phyloP scores from a whole-genome alignment of 805 yeast species.

The Metschnikowia shivogae region DNA sequence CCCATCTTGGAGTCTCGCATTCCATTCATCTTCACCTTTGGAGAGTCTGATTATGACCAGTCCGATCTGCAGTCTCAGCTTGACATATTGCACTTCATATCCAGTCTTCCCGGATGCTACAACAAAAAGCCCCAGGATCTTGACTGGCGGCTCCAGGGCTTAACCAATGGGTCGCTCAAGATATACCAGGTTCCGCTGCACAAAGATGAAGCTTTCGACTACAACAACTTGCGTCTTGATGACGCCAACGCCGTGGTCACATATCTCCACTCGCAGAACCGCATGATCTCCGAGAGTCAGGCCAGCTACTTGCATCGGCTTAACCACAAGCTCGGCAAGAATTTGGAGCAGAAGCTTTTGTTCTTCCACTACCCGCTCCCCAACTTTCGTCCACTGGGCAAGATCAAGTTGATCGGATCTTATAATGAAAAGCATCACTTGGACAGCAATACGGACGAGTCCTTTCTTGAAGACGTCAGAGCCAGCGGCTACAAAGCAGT shows the following conservation, averaged over 20 bases:
- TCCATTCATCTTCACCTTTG: constrained; percentile 37
- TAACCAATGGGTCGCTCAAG: constrained; percentile 35
- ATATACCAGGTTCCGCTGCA: constrained; percentile 14
- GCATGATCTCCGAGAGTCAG: constrained; percentile 29
- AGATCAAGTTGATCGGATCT: constrained; percentile 34
- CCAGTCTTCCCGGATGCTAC: constrained; percentile 35
- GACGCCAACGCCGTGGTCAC: constrained; percentile 26
- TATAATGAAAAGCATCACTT: constrained; percentile 37
- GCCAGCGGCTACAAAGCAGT: constrained; percentile 35
- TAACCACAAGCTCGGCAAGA: constrained; percentile 6
- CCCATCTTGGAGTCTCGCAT: constrained; percentile 30
- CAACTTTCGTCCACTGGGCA: constrained; percentile 38
- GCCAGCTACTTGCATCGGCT: constrained; percentile 31
- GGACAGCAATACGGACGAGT: constrained; percentile 24
- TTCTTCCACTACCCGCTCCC: constrained; percentile 42
- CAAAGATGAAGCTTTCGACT: constrained; percentile 5
- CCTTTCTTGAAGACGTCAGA: constrained; percentile 31
- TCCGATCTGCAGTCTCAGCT: constrained; percentile 9
- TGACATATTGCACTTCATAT: constrained; percentile 25
- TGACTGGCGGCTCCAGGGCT: constrained; percentile 26
- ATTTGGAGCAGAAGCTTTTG: constrained; percentile 25
- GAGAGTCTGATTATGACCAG: constrained; percentile 29
- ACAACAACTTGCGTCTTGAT: constrained; percentile 6
- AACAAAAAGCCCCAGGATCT: constrained; percentile 19
- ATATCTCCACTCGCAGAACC: constrained; percentile 31